These are phyloP conservation scores for Apodospora peruviana DNA, from an alignment of 495 filamentous ascomycete genomes.

Conservation along the genomic window DNA sequence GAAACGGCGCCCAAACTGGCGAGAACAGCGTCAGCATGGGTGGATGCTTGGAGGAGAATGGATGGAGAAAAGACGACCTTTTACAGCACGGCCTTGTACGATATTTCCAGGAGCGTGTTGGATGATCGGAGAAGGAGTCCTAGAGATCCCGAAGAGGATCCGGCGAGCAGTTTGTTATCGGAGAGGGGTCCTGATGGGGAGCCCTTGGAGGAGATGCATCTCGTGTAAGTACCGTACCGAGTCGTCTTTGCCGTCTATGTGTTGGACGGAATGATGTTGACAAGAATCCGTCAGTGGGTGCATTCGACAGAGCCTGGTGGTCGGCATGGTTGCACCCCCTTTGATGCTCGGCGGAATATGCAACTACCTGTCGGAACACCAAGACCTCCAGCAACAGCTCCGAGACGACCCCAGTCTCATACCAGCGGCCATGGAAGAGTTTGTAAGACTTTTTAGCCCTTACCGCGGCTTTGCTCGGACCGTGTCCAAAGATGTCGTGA, in stretches of 20 bases:
- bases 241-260: too few species aligned
- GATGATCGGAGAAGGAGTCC: slow-evolving; percentile 6
- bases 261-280: too few species aligned
- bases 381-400: slow-evolving; percentile 8
- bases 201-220: slow-evolving; percentile 3
- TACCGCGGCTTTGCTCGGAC: slow-evolving; percentile 10
- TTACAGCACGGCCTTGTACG: slow-evolving; percentile 5
- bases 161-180: slow-evolving; percentile 5
- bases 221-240: slow-evolving; percentile 1
- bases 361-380: slow-evolving; percentile 8
- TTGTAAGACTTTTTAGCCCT: slow-evolving; percentile 8
- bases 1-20: slow-evolving; percentile 9
- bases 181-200: slow-evolving; percentile 6
- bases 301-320: slow-evolving; percentile 6
- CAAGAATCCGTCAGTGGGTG: slow-evolving; percentile 8
- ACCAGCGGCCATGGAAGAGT: slow-evolving; percentile 12
- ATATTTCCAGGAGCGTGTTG: slow-evolving; percentile 7
- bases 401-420: slow-evolving; percentile 6
- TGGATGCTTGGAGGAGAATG: slow-evolving; percentile 10
- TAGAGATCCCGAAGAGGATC: slow-evolving; percentile 9
- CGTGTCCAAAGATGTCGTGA: slow-evolving; percentile 1
- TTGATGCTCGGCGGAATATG: slow-evolving; percentile 10
- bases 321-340: slow-evolving; percentile 11
- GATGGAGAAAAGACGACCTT: slow-evolving; percentile 3
- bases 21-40: slow-evolving; percentile 6